Evolutionary conservation across 1,284 basidiomycete genomes (phyloP).

Genomic region (Puccinia horiana): DNA sequence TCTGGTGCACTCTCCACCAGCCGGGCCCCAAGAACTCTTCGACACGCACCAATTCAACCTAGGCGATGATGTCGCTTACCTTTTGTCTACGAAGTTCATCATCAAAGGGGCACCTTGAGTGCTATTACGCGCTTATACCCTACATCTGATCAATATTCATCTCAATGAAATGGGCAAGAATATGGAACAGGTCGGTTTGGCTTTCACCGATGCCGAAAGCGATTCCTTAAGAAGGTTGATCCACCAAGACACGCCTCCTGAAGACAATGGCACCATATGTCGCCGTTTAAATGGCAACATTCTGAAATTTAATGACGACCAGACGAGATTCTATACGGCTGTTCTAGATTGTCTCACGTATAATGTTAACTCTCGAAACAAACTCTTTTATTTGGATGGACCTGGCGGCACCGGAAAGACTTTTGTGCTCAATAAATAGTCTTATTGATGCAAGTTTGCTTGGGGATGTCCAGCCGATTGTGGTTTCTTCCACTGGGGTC

Average conservation of each 20-base stretch:
- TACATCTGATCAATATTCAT: neutral
- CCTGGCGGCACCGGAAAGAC: no score
- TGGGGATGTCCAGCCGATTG: neutral
- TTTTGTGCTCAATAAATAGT: neutral
- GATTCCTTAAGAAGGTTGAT: neutral
- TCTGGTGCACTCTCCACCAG: neutral
- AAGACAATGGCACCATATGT: no score
- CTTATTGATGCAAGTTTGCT: neutral
- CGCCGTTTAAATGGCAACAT: no score
- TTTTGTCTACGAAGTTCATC: no score
- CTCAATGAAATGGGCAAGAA: neutral
- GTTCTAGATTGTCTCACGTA: no score
- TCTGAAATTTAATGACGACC: no score
- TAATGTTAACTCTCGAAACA: no score
- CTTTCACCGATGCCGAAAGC: no score
- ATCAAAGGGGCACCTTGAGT: no score
- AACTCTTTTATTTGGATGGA: neutral
- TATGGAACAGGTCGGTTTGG: neutral
- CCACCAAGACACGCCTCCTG: neutral
- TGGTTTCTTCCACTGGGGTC: conserved; percentile 60
- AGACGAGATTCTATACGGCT: no score
- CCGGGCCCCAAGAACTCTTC: neutral
- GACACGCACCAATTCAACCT: neutral
- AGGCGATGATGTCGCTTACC: neutral
- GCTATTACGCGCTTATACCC: neutral